Conservation (phyloP, 352 stramenopile genomes). For the Globisporangium echinulatum region DNA sequence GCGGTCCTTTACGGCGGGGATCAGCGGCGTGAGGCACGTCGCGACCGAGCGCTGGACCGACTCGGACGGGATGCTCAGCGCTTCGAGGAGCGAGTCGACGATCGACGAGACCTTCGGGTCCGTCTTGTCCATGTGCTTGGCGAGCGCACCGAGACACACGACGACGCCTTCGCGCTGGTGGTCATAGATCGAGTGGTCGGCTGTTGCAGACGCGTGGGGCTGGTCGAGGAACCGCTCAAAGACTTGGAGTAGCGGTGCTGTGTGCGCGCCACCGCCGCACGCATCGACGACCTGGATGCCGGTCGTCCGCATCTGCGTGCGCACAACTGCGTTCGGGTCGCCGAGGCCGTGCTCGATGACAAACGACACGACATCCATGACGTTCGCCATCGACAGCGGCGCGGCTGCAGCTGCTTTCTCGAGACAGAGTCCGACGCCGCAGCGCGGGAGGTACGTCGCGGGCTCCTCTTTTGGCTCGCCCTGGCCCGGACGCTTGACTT, state of each 20-base stretch:
- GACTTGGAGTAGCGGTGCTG: slow-evolving; percentile 51
- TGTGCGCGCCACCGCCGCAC: slow-evolving; percentile 63
- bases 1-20: slow-evolving; percentile 72
- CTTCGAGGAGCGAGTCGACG: slow-evolving; percentile 80
- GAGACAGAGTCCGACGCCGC: slow-evolving; percentile 71
- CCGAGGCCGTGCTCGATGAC: slow-evolving; percentile 74
- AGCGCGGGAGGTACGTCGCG: slow-evolving; percentile 49
- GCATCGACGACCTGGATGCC: slow-evolving; percentile 72
- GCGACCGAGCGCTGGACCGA: slow-evolving; percentile 91
- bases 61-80: slow-evolving; percentile 89
- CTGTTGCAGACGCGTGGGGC: slow-evolving; percentile 32
- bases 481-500: slow-evolving; percentile 48
- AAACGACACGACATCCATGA: slow-evolving; percentile 67
- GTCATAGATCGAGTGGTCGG: slow-evolving; percentile 63
- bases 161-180: slow-evolving; percentile 88
- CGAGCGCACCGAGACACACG: slow-evolving; percentile 85
- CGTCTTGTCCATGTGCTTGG: slow-evolving; percentile 85
- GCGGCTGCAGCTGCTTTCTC: slow-evolving; percentile 51
- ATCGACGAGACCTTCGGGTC: slow-evolving; percentile 88
- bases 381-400: slow-evolving; percentile 47
- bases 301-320: slow-evolving; percentile 81
- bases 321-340: slow-evolving; percentile 65
- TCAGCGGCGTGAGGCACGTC: slow-evolving; percentile 86
- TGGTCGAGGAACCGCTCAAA: slow-evolving; percentile 76
- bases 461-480: slow-evolving; percentile 49